Evolutionary conservation across 768 basidiomycete genomes (phyloP), one percentile per base, ranked within the genome.

Genomic region (Tephrocybe sp.): DNA sequence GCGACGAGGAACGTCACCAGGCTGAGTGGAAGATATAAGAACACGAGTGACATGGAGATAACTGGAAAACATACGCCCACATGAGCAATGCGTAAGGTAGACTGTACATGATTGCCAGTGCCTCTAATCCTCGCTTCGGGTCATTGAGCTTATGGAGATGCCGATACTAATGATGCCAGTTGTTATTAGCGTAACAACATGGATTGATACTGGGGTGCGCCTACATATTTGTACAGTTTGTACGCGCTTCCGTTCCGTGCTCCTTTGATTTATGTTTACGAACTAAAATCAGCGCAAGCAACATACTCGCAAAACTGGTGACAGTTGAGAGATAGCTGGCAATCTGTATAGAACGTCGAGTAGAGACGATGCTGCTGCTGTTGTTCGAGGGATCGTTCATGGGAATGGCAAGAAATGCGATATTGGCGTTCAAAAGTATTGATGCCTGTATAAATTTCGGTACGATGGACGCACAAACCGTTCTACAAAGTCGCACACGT

Each of bases 391-490:
- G 64, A 36, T 53, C 71, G 15, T 74, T 69, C n/a, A 69, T 65
- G 26, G 70, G 66, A 24, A 81, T 75, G 0, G 76, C 72, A 79
- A 0, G 69, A n/a, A n/a, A n/a, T n/a, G n/a, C n/a, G n/a, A n/a
- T n/a, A n/a, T n/a, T n/a, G n/a, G n/a, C n/a, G n/a, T n/a, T n/a
- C n/a, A n/a, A n/a, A n/a, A n/a, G n/a, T n/a, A n/a, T n/a, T n/a
- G n/a, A n/a, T n/a, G n/a, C n/a, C n/a, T n/a, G n/a, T n/a, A n/a
- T n/a, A n/a, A n/a, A n/a, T n/a, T n/a, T n/a, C n/a, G n/a, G n/a
- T n/a, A n/a, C n/a, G n/a, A n/a, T n/a, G n/a, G n/a, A n/a, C n/a
- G n/a, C n/a, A n/a, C n/a, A n/a, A n/a, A n/a, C n/a, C n/a, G n/a
- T n/a, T n/a, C n/a, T n/a, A n/a, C n/a, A n/a, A n/a, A n/a, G n/a